Evolutionary conservation across 768 basidiomycete species (phyloP).

Genomic region (Rhodosporidiobolus odoratus): DNA sequence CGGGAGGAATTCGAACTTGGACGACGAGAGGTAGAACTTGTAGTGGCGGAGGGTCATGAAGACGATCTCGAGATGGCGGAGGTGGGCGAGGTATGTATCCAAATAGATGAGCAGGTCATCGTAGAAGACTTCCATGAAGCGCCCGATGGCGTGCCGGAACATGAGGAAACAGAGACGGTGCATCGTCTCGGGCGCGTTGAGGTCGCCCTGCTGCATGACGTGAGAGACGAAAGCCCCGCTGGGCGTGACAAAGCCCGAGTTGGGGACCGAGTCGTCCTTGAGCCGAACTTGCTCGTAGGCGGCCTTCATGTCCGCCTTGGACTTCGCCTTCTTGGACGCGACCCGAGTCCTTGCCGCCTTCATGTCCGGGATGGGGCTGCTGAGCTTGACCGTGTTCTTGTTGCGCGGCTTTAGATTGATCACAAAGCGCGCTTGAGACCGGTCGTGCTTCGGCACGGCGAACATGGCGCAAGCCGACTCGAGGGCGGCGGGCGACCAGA

Average conservation of each 20-base stretch:
- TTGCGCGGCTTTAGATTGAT: constrained; percentile 17
- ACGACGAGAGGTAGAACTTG: too few relatives aligned
- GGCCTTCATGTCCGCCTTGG: constrained; percentile 50
- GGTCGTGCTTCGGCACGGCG: constrained; percentile 14
- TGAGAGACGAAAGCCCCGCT: constrained; percentile 49
- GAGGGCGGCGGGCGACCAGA: constrained; percentile 11
- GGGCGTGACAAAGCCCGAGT: constrained; percentile 47
- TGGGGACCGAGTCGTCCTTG: constrained; percentile 43
- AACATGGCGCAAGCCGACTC: constrained; percentile 22
- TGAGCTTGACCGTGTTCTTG: neutral
- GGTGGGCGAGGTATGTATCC: constrained; percentile 46
- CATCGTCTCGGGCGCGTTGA: constrained; percentile 53
- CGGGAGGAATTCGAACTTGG: too few relatives aligned
- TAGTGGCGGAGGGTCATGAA: constrained; percentile 43
- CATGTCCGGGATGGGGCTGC: constrained; percentile 14
- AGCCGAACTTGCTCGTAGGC: constrained; percentile 50
- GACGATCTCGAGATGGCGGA: constrained; percentile 44
- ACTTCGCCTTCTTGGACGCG: constrained; percentile 34
- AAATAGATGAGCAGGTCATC: constrained; percentile 55
- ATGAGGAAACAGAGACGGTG: constrained; percentile 48
- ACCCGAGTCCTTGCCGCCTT: neutral
- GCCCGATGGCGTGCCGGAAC: constrained; percentile 46
- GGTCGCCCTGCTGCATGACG: constrained; percentile 53
- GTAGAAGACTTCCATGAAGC: constrained; percentile 52
- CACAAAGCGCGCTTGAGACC: neutral